phyloP scores from a whole-genome alignment of 2,329 filamentous ascomycete genomes.

The Phoma sp. region DNA sequence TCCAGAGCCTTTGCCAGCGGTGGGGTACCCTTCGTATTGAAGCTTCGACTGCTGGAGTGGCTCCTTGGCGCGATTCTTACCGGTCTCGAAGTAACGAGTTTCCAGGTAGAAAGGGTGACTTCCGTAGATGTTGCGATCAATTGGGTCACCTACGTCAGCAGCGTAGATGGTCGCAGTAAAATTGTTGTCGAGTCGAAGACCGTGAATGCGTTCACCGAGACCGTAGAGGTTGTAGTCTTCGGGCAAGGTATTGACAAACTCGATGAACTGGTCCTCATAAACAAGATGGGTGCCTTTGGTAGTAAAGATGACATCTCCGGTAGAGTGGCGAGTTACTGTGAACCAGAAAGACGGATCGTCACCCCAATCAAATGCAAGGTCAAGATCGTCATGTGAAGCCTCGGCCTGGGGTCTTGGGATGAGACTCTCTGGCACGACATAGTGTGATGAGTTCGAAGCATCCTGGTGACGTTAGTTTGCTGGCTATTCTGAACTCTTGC shows the following conservation, averaged over 20 bases:
- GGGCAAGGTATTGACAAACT: constrained; percentile 70
- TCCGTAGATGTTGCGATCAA: constrained; percentile 74
- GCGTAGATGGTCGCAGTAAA: constrained; percentile 72
- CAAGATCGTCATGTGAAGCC: constrained; percentile 45
- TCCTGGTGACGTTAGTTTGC: constrained; percentile 40
- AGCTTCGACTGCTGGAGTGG: constrained; percentile 63
- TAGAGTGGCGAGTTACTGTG: constrained; percentile 63
- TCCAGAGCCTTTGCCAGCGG: constrained; percentile 46
- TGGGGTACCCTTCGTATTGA: constrained; percentile 6
- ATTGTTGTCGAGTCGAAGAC: constrained; percentile 74
- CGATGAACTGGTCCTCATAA: constrained; percentile 79
- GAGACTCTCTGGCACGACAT: constrained; percentile 68
- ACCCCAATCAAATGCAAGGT: constrained; percentile 59
- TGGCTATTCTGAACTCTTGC: neutral
- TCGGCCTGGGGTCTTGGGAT: constrained; percentile 63
- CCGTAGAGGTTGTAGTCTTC: constrained; percentile 79
- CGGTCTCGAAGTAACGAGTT: constrained; percentile 73
- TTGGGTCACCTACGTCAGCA: constrained; percentile 70
- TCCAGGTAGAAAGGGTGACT: constrained; percentile 81
- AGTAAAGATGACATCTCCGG: constrained; percentile 71
- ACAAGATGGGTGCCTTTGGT: constrained; percentile 70
- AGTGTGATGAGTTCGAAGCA: constrained; percentile 69
- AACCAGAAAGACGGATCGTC: constrained; percentile 65
- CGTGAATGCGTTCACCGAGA: constrained; percentile 75
- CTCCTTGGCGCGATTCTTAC: constrained; percentile 55